Conservation (phyloP, 495 filamentous ascomycete genomes). For the Terfezia boudieri region DNA sequence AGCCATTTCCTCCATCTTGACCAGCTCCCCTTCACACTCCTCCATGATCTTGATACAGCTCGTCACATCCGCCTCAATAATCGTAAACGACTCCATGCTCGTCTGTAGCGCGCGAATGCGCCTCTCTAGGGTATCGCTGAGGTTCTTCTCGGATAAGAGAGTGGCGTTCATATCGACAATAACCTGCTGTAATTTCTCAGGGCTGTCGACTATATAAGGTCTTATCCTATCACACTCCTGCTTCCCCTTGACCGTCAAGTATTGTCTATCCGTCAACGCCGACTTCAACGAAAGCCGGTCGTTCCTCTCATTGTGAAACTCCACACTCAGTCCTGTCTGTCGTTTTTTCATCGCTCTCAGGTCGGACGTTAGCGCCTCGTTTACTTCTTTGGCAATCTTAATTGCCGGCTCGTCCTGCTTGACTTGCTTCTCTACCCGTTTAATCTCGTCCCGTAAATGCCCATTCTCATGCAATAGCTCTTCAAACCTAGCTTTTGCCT, state of each 20-base stretch:
- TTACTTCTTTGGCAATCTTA: constrained; percentile 51
- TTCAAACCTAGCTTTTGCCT: constrained; percentile 66
- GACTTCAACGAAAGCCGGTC: constrained; percentile 49
- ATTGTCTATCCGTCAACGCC: constrained; percentile 22
- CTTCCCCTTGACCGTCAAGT: constrained; percentile 20
- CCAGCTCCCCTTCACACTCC: constrained; percentile 59
- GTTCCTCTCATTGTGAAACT: constrained; percentile 24
- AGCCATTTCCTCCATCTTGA: constrained; percentile 77
- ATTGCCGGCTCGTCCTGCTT: constrained; percentile 55
- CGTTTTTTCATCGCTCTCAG: constrained; percentile 21
- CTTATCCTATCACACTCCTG: constrained; percentile 72
- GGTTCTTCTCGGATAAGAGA: constrained; percentile 49
- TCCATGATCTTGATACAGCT: constrained; percentile 72
- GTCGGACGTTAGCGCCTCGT: constrained; percentile 41
- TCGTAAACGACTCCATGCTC: constrained; percentile 64
- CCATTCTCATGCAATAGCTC: constrained; percentile 66
- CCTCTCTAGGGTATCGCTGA: constrained; percentile 70
- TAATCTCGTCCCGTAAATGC: constrained; percentile 54
- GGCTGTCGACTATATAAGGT: constrained; percentile 77
- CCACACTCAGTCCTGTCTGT: constrained; percentile 5
- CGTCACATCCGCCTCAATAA: constrained; percentile 61
- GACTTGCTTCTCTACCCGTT: constrained; percentile 56
- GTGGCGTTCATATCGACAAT: constrained; percentile 60
- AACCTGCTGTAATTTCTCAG: constrained; percentile 56
- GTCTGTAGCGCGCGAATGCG: constrained; percentile 77